Evolutionary conservation across 2,329 filamentous ascomycete genomes (phyloP).

Genomic region (Colletotrichum salicis): DNA sequence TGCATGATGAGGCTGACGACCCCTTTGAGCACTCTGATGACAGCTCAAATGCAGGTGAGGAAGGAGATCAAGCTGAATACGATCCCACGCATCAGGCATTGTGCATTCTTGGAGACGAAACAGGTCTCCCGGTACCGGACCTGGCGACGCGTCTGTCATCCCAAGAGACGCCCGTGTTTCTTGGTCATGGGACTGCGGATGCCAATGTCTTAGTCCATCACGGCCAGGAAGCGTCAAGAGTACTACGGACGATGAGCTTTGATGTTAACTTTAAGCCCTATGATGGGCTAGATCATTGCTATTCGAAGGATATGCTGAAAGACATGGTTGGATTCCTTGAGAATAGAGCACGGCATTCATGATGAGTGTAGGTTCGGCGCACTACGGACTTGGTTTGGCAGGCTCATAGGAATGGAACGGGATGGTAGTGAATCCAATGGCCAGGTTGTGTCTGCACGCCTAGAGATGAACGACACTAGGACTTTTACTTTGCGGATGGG

Average conservation of each 20-base stretch:
- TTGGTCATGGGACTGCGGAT: slow-evolving; percentile 58
- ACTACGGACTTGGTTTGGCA: too few relatives aligned
- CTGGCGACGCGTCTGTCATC: slow-evolving; percentile 30
- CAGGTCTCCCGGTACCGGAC: background rate
- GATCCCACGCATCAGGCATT: background rate
- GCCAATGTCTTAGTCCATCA: slow-evolving; percentile 51
- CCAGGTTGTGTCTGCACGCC: background rate
- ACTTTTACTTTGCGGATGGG: too few relatives aligned
- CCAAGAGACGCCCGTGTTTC: slow-evolving; percentile 52
- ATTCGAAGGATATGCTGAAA: slow-evolving; percentile 52
- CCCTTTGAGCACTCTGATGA: background rate
- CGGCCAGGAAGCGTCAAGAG: slow-evolving; percentile 46
- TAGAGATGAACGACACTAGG: background rate
- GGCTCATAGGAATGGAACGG: background rate
- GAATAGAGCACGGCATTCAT: too few relatives aligned
- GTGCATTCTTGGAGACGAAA: slow-evolving; percentile 12
- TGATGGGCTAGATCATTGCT: slow-evolving; percentile 56
- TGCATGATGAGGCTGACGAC: background rate
- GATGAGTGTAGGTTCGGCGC: background rate
- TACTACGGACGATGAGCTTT: slow-evolving; percentile 48
- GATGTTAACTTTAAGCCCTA: slow-evolving; percentile 52
- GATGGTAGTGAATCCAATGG: background rate
- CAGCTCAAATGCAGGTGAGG: background rate
- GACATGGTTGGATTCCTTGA: slow-evolving; percentile 49
- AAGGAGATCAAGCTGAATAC: background rate